Conservation (phyloP, 1,284 basidiomycete species). For the Earliella scabrosa region DNA sequence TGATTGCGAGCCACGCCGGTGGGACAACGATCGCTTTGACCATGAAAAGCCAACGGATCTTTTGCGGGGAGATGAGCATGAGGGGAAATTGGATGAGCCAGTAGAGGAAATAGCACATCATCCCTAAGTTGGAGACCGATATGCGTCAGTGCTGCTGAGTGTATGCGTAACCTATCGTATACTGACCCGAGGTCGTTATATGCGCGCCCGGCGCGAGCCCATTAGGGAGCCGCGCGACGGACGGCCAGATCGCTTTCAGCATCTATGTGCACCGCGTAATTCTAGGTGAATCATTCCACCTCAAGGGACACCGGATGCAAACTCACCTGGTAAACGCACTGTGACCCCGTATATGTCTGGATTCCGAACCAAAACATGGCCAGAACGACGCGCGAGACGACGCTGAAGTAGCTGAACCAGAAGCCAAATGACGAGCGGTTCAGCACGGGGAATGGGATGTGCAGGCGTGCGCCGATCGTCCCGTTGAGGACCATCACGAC, state of each 20-base stretch:
- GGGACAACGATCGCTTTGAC: conserved; percentile 71
- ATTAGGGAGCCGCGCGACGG: conserved; percentile 65
- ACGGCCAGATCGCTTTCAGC: conserved; percentile 82
- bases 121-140: conserved; percentile 36
- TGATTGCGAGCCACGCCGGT: conserved; percentile 67
- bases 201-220: conserved; percentile 59
- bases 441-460: conserved; percentile 72
- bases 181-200: conserved; percentile 63
- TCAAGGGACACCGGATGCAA: too few species aligned
- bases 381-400: conserved; percentile 74
- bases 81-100: conserved; percentile 77
- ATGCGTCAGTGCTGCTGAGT: neutral
- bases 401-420: conserved; percentile 79
- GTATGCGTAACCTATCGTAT: conserved; percentile 16
- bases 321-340: conserved; percentile 62
- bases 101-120: conserved; percentile 81
- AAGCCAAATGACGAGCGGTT: conserved; percentile 81
- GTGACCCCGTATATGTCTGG: conserved; percentile 65
- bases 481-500: conserved; percentile 68
- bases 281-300: too few species aligned
- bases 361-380: conserved; percentile 78
- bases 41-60: conserved; percentile 75
- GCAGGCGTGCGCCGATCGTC: conserved; percentile 72
- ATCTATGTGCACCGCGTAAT: conserved; percentile 44
- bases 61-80: conserved; percentile 76